A percentile compares a stretch with the other conserved stretches of the same genome.
These are phyloP conservation scores for Cyclotella baltica DNA, from an alignment of 108 stramenopile species.

Conservation along the genomic window DNA sequence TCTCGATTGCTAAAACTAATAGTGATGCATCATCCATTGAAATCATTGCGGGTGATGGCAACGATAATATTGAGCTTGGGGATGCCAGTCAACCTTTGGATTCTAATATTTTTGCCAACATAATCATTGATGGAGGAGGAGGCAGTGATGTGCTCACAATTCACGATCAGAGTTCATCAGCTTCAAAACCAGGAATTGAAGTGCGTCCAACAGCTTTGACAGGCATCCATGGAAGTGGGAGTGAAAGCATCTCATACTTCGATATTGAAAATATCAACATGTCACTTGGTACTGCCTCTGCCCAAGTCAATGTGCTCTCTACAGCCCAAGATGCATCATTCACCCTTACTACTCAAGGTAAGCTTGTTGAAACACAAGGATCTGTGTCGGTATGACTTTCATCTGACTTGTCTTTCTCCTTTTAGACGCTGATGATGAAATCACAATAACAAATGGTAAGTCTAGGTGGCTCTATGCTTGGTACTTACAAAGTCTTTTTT, in stretches of 20 bases:
- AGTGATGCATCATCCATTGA: constrained; percentile 1
- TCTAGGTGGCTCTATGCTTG: background rate
- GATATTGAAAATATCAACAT: background rate
- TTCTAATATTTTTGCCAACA: background rate
- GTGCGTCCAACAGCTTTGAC: background rate
- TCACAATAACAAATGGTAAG: constrained; percentile 1
- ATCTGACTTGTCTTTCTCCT: background rate
- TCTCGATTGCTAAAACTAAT: background rate
- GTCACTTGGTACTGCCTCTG: background rate
- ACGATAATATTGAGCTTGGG: constrained; percentile 4
- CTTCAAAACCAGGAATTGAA: background rate
- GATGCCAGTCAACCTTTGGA: background rate
- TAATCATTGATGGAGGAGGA: constrained; percentile 6
- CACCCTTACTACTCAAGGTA: constrained; percentile 5
- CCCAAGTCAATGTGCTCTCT: background rate
- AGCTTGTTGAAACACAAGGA: background rate
- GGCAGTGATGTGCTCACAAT: background rate
- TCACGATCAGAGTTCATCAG: background rate
- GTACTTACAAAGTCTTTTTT: background rate
- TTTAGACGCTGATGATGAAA: background rate
- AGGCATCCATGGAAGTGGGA: background rate
- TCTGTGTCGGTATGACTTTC: background rate
- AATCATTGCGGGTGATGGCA: background rate
- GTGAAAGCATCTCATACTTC: background rate
- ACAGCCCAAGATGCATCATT: background rate